Base-by-base conservation (phyloP, 2,329 filamentous ascomycete genomes). In the Stenocarpella maydis region DNA sequence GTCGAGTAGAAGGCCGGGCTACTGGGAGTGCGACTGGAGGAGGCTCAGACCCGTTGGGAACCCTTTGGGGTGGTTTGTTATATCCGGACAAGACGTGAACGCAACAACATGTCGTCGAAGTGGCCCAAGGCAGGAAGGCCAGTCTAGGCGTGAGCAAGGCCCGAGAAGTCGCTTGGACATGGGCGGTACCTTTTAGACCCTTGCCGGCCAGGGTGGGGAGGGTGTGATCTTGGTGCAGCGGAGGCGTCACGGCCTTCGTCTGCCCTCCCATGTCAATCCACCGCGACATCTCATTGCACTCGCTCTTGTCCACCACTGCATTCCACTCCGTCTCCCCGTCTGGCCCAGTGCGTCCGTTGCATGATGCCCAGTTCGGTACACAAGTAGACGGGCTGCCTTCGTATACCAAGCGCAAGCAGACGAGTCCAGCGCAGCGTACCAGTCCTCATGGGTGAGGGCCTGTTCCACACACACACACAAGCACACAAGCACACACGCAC, bases 141-240 rank as follows among this genome's bases (percentile, higher is more conserved):
- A 58, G 41, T 37, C 45, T 58, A 58, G 65, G 52, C 26, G 34
- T 67, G 28, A 55, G 28, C 45, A 49, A 37, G 21, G 52, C 31
- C 45, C 43, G 41, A 58, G 37, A 65, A 58, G 67, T 69, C 43
- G 14, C 19, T 12, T 43, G 31, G 52, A 69, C 67, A 17, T n/a
- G 14, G 24, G 31, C 12, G 5, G 6, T 49, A 63, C 58, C 24
- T 63, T 19, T 14, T 7, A 34, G 50, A 69, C 67, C 52, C 24
- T 50, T 39, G 34, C 43, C n/a, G 34, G 21, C 69, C 55, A 63
- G 61, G 69, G 69, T 69, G 63, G 5, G 34, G 34, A 10, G 61
- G 66, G 67, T 69, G 63, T 37, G 34, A 63, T 31, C 67, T 64
- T 71, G 65, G 67, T 71, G 66, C 69, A 71, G 69, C 67, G 69